Percentiles rank a stretch among this genome's conserved stretches.
phyloP scores from a whole-genome alignment of 2,329 filamentous ascomycete genomes.

The Colletotrichum karsti region DNA sequence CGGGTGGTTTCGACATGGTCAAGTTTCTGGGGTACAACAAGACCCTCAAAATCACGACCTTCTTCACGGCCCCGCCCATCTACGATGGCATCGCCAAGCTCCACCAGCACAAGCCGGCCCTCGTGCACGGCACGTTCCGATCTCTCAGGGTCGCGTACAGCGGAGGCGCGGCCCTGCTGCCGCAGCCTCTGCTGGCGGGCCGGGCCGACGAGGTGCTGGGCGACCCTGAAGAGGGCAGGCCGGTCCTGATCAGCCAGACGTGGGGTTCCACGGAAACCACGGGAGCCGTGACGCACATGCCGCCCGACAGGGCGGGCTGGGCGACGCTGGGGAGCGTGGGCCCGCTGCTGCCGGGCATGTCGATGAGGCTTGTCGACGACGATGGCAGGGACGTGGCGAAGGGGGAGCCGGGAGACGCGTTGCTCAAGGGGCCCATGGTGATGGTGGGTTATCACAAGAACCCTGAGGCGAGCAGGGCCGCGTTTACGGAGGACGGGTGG shows the following conservation, averaged over 20 bases:
- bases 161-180: not conserved
- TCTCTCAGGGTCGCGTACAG: not conserved
- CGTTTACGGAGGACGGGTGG: slow-evolving; percentile 15
- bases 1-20: not conserved
- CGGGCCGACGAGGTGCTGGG: not conserved
- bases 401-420: not conserved
- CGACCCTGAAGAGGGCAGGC: not conserved
- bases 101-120: not conserved
- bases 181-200: not conserved
- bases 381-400: not conserved
- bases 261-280: slow-evolving; percentile 16
- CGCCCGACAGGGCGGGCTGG: not conserved
- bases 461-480: not conserved
- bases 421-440: not conserved
- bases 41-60: not conserved
- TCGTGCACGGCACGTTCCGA: not conserved
- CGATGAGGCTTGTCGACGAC: not conserved
- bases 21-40: slow-evolving; percentile 7
- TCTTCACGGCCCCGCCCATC: slow-evolving; percentile 11
- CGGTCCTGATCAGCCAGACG: not conserved
- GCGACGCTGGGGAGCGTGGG: not conserved
- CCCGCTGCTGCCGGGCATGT: not conserved
- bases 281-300: slow-evolving; percentile 3
- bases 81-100: slow-evolving; percentile 15
- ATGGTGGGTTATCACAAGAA: slow-evolving; percentile 8